phyloP scores from a whole-genome alignment of 306 rosid genomes.

The Quercus aquifolioides region DNA sequence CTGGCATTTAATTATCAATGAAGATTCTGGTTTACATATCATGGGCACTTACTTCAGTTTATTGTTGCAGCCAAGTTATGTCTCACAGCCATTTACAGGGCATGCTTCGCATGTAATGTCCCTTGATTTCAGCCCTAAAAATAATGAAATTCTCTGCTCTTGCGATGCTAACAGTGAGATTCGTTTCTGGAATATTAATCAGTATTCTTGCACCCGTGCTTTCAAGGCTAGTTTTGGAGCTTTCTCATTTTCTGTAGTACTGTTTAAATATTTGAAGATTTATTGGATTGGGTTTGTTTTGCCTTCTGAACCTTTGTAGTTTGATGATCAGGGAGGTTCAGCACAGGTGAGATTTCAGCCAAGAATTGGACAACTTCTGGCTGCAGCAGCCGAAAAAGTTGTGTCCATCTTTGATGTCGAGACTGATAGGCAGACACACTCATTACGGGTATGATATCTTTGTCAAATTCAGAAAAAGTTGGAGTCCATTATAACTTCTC shows the following conservation, averaged over 20 bases:
- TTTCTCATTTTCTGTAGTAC: neutral
- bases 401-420: slow-evolving; percentile 86
- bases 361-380: slow-evolving; percentile 67
- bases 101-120: slow-evolving; percentile 72
- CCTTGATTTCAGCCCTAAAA: slow-evolving; percentile 94
- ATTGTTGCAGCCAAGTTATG: slow-evolving; percentile 73
- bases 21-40: slow-evolving; percentile 8
- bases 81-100: slow-evolving; percentile 51
- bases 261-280: slow-evolving; percentile 19
- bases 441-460: slow-evolving; percentile 53
- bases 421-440: slow-evolving; percentile 60
- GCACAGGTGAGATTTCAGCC: slow-evolving; percentile 89
- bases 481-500: neutral
- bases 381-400: slow-evolving; percentile 67
- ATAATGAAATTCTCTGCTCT: slow-evolving; percentile 80
- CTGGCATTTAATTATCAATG: slow-evolving; percentile 2
- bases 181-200: slow-evolving; percentile 73
- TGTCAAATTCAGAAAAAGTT: slow-evolving; percentile 6
- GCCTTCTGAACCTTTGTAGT: slow-evolving; percentile 34
- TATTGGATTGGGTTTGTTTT: slow-evolving; percentile 20
- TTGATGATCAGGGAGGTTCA: slow-evolving; percentile 75
- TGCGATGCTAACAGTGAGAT: slow-evolving; percentile 88
- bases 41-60: slow-evolving; percentile 13
- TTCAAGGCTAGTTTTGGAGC: slow-evolving; percentile 51
- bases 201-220: slow-evolving; percentile 50